Evolutionary conservation across 495 filamentous ascomycete genomes (phyloP), one percentile per base, ranked within the genome.

Genomic region (Aspergillus hancockii): DNA sequence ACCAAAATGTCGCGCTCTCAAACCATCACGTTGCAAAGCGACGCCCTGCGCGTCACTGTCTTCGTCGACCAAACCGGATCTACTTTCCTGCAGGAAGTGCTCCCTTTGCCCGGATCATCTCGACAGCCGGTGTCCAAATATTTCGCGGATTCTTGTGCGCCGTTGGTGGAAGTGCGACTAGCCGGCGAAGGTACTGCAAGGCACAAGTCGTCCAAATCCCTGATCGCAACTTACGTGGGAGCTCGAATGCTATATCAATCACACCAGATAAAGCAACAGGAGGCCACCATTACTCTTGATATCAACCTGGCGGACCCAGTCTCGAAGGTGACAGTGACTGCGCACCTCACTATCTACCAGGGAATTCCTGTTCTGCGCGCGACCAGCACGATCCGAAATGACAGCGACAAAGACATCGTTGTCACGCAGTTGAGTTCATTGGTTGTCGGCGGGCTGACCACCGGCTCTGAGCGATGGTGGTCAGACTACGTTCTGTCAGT

Each of bases 181-280:
- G 66, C 55, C 0, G 63, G 66, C n/a, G 60, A 66, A 55, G 63
- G 66, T 5, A 63, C 55, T n/a, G 49, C 32, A 25, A 58, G 54
- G 34, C 36, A 63, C 34, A 66, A 62, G 28, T 54, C 60, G 28
- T 64, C 62, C 49, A 64, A 66, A 46, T 54, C 57, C 1, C 49
- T 62, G 7, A 49, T 67, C 34, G 60, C 60, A 25, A 57, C 22
- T 28, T 67, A 67, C 31, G 32, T 63, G 34, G 57, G 61, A 10
- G 38, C 57, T 0, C 57, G 64, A 12, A 52, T 63, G 19, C 25
- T 23, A 23, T 67, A 67, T 31, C 34, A 56, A 36, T 52, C 31
- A 8, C 61, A 64, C 32, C 36, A 51, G 2, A 52, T 56, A 9
- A n/a, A 50, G 28, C 32, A 22, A 3, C 16, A 49, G 8, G 43